Conservation (phyloP, 2,329 filamentous ascomycete species). For the Lecanoromycetidae sp. region DNA sequence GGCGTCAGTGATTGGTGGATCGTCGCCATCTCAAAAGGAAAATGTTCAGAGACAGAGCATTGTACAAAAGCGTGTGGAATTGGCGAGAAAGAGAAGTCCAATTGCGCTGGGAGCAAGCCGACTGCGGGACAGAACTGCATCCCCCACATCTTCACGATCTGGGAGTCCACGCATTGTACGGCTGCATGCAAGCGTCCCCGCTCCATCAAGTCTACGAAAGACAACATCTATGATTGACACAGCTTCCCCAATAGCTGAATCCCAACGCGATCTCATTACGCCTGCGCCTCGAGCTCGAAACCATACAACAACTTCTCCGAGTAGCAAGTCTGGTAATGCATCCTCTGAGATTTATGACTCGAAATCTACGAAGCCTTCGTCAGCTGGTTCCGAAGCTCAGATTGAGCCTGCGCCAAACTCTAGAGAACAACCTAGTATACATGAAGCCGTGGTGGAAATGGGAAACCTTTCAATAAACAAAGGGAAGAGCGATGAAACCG, state of each 20-base stretch:
- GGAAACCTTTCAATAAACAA: slow-evolving; percentile 42
- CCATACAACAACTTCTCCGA: slow-evolving; percentile 31
- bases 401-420: slow-evolving; percentile 7
- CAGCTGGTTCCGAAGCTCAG: slow-evolving; percentile 7
- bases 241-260: not conserved
- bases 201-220: slow-evolving; percentile 11
- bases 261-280: slow-evolving; percentile 30
- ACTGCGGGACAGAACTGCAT: slow-evolving; percentile 14
- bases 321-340: not conserved
- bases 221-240: not conserved
- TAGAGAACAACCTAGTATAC: slow-evolving; percentile 13
- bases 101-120: slow-evolving; percentile 20
- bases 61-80: slow-evolving; percentile 18
- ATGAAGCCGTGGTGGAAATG: slow-evolving; percentile 38
- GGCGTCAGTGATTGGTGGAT: slow-evolving; percentile 43
- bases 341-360: not conserved
- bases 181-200: slow-evolving; percentile 14
- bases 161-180: slow-evolving; percentile 19
- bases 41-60: slow-evolving; percentile 28
- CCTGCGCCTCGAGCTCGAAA: slow-evolving; percentile 34
- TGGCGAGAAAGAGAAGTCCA: slow-evolving; percentile 5
- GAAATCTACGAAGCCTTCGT: not conserved
- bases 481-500: slow-evolving; percentile 50
- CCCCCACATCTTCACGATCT: slow-evolving; percentile 6
- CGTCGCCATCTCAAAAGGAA: slow-evolving; percentile 38